Percentiles rank a stretch among this genome's conserved stretches.
Conservation (phyloP, 495 filamentous ascomycete genomes). For the Neurospora sublineolata region DNA sequence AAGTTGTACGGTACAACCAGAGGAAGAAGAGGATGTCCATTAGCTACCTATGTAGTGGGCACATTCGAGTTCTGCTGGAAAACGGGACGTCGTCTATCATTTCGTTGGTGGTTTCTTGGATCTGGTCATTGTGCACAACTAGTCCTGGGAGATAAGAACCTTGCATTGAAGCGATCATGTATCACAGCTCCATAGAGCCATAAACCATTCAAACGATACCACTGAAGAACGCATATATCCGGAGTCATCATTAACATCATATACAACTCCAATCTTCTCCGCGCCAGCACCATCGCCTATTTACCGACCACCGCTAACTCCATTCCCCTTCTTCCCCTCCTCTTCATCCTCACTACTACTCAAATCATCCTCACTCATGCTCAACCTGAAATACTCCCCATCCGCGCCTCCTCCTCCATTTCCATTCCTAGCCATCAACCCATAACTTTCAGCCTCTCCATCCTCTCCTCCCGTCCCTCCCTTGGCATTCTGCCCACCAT, state of each 20-base stretch:
- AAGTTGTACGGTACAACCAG: background rate
- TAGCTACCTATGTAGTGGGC: no score
- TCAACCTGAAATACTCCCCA: slow-evolving; percentile 17
- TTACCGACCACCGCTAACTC: background rate
- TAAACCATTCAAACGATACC: background rate
- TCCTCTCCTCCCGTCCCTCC: background rate
- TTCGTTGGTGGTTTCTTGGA: background rate
- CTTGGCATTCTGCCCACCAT: background rate
- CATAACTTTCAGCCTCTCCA: slow-evolving; percentile 3
- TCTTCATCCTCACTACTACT: slow-evolving; percentile 10
- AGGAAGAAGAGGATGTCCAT: background rate
- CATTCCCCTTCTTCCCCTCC: background rate
- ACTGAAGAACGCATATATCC: background rate
- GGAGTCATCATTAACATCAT: background rate
- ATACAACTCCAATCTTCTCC: background rate
- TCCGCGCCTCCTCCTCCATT: background rate
- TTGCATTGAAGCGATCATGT: background rate
- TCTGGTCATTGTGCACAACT: background rate
- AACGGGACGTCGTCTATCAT: background rate
- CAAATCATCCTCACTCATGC: slow-evolving; percentile 19
- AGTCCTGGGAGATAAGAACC: background rate
- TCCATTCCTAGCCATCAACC: slow-evolving; percentile 1
- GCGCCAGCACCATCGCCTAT: background rate
- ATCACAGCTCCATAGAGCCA: background rate
- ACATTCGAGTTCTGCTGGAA: background rate